These are phyloP conservation scores for Lycium barbarum DNA, from an alignment of 257 asterid genomes.

Conservation along the genomic window DNA sequence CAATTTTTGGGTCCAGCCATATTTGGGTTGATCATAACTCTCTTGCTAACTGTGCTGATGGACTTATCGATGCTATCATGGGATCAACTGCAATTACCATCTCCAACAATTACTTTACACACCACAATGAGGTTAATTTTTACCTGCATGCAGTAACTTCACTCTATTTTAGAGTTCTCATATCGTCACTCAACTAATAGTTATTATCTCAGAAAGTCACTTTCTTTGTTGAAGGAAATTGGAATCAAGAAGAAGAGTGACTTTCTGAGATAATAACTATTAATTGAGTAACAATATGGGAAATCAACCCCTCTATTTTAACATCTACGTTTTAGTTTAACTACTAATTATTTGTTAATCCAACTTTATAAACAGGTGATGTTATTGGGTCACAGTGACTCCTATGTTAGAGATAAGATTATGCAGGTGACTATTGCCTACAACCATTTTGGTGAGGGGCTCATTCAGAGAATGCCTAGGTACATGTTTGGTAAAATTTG, in stretches of 20 bases:
- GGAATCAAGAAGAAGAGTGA: too few species aligned
- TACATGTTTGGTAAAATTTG: constrained; percentile 9
- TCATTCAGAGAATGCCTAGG: constrained; percentile 69
- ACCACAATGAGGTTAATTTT: constrained; percentile 76
- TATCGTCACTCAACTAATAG: too few species aligned
- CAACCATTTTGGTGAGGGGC: constrained; percentile 66
- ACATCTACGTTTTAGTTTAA: background rate
- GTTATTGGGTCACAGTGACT: constrained; percentile 61
- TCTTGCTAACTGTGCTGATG: constrained; percentile 78
- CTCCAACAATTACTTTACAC: constrained; percentile 82
- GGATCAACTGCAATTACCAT: constrained; percentile 92
- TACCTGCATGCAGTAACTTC: background rate
- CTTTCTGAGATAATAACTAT: too few species aligned
- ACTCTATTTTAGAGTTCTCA: background rate
- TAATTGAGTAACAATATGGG: too few species aligned
- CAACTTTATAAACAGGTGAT: constrained; percentile 48
- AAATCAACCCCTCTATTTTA: background rate
- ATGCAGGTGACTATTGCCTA: constrained; percentile 69
- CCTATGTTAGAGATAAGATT: constrained; percentile 47
- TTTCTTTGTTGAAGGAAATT: too few species aligned
- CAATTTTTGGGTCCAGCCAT: constrained; percentile 76
- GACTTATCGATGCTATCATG: constrained; percentile 85
- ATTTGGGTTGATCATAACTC: constrained; percentile 91
- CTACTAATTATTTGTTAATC: background rate
- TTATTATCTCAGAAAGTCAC: too few species aligned